These are phyloP conservation scores for Protomyces lactucae-debilis DNA, from an alignment of 1,139 yeast species.

Conservation along the genomic window DNA sequence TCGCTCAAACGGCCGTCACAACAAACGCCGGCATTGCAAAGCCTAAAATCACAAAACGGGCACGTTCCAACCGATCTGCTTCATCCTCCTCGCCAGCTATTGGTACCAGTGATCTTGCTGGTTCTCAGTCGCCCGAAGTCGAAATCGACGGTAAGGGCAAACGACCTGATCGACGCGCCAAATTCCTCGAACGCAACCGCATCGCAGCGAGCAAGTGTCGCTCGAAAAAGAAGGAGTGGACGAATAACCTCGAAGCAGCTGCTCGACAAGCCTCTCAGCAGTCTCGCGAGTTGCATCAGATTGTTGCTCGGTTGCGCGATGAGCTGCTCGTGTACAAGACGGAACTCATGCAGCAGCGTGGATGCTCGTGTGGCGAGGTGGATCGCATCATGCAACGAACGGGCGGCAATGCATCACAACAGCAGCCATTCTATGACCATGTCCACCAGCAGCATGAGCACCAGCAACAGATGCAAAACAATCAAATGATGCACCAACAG, in stretches of 20 bases:
- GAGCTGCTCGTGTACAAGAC: slow-evolving; percentile 27
- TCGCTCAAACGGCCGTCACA: background rate
- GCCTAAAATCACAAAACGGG: background rate
- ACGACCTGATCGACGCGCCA: slow-evolving; percentile 2
- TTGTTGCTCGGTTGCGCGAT: slow-evolving; percentile 23
- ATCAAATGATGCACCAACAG: background rate
- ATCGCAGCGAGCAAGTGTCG: slow-evolving; percentile 29
- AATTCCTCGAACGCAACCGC: slow-evolving; percentile 28
- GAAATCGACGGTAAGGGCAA: background rate
- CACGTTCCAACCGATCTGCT: background rate
- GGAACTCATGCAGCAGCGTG: slow-evolving; percentile 21
- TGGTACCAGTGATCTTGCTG: background rate
- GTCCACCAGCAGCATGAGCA: background rate
- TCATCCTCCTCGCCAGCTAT: background rate
- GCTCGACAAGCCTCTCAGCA: slow-evolving; percentile 28
- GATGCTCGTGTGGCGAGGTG: slow-evolving; percentile 33
- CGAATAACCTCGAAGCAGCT: slow-evolving; percentile 27
- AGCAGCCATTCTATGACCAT: background rate
- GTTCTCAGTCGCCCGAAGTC: background rate
- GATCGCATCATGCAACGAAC: slow-evolving; percentile 29
- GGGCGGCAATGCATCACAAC: background rate
- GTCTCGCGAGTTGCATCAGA: slow-evolving; percentile 21
- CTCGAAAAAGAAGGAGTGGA: slow-evolving; percentile 31
- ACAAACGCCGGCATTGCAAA: background rate
- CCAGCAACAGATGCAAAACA: background rate